Conservation (phyloP, 768 basidiomycete genomes). For the Boletellus ananas region DNA sequence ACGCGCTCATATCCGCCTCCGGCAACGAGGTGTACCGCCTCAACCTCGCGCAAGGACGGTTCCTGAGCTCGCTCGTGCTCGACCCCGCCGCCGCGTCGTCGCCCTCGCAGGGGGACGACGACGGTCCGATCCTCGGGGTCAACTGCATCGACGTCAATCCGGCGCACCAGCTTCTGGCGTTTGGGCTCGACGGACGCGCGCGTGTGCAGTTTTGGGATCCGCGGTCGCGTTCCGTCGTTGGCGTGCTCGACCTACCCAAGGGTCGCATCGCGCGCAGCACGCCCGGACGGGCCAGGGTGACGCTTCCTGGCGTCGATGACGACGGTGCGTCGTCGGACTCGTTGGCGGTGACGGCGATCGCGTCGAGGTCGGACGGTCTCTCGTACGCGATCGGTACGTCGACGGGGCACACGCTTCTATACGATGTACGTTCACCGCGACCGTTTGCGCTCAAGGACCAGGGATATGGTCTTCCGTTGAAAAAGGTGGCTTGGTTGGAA, state of each 20-base stretch:
- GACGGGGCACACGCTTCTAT: constrained; percentile 90
- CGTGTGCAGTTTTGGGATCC: constrained; percentile 97
- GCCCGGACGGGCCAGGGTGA: constrained; percentile 25
- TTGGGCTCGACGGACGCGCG: constrained; percentile 84
- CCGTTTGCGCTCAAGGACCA: constrained; percentile 93
- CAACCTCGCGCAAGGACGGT: constrained; percentile 93
- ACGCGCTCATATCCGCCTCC: constrained; percentile 79
- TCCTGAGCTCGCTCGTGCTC: constrained; percentile 75
- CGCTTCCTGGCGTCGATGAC: constrained; percentile 35
- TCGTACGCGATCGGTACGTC: constrained; percentile 94
- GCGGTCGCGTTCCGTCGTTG: constrained; percentile 73
- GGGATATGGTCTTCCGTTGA: constrained; percentile 90
- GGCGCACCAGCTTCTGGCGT: constrained; percentile 84
- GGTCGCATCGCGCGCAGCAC: constrained; percentile 46
- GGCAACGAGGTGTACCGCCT: constrained; percentile 89
- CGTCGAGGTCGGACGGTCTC: constrained; percentile 83
- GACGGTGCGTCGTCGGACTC: constrained; percentile 25
- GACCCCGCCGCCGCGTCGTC: too few relatives aligned
- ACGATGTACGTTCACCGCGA: constrained; percentile 83
- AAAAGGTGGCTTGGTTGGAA: constrained; percentile 84
- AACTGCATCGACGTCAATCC: constrained; percentile 92
- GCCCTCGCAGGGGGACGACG: constrained; percentile 30
- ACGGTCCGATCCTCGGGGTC: constrained; percentile 68
- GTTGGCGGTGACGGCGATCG: constrained; percentile 75
- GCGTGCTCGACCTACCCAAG: constrained; percentile 58